Evolutionary conservation across 768 basidiomycete genomes (phyloP), one percentile per base, ranked within the genome.

Genomic region (Ephemerocybe angulata): DNA sequence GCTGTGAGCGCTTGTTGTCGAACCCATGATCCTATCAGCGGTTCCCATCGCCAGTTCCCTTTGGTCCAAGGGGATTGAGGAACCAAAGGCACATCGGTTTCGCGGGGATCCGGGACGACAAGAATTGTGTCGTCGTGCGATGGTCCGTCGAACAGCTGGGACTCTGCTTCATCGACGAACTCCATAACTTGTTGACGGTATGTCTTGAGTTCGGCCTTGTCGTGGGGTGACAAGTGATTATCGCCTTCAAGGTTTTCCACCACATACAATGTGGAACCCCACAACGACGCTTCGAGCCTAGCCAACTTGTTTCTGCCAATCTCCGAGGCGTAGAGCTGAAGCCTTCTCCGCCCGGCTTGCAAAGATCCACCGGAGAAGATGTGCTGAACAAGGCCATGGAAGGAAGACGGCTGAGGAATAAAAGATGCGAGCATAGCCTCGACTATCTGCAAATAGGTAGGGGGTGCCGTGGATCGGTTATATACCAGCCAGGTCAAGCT

Each of bases 161-260:
- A 61, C 63, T 85, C 83, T 11, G 81, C 81, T n/a, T 72, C 72
- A 25, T 83, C 83, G 17, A 81, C 74, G 15, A 64, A 60, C 30
- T 72, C 72, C 51, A 83, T 76, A 17, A 83, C 62, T 46, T 71
- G 61, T 28, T 63, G 64, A n/a, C 74, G 73, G 57, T 76, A 72
- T 28, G 60, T 58, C 50, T 67, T 66, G 43, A 75, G 57, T 37
- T 50, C 51, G 52, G 65, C 62, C 31, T 62, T 47, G 28, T 50
- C 54, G 21, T 54, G 49, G 22, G 17, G 10, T 54, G 58, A 10
- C 66, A 49, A 8, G 61, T 29, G 12, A 50, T 54, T 40, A 28
- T 65, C 65, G 46, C 43, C 54, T 38, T 69, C 53, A 27, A 61
- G 62, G 38, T 66, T 62, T 55, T 84, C 82, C 51, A 82, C 68